phyloP scores from a whole-genome alignment of 306 rosid species.

The Heteromeles arbutifolia region DNA sequence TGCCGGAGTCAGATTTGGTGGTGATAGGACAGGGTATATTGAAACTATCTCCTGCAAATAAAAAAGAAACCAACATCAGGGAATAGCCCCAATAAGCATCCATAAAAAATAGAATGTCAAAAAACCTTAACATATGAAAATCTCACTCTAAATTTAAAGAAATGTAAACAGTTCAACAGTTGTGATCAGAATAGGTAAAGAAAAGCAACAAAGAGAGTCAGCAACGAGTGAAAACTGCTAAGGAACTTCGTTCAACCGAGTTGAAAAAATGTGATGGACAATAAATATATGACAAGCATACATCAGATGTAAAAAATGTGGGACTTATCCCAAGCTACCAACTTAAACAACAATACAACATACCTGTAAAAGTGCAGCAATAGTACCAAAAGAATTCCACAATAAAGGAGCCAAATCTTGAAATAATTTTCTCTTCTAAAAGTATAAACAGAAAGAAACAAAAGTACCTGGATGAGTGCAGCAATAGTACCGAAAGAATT shows the following conservation, averaged over 20 bases:
- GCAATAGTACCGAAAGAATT: constrained; percentile 30
- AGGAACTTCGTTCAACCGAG: not conserved
- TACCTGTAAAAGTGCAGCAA: constrained; percentile 84
- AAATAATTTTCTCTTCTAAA: constrained; percentile 83
- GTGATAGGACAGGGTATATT: constrained; percentile 67
- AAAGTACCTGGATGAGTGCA: constrained; percentile 23
- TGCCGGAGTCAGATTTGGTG: constrained; percentile 59
- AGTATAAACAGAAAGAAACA: constrained; percentile 14
- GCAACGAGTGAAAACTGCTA: not conserved
- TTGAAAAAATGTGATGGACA: not conserved
- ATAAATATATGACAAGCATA: not conserved
- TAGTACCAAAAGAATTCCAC: constrained; percentile 93
- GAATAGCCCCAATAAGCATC: not conserved
- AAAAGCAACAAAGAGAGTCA: not conserved
- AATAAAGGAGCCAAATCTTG: constrained; percentile 92
- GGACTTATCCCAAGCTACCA: not conserved
- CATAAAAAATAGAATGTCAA: not conserved
- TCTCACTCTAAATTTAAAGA: not conserved
- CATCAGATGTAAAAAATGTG: not conserved
- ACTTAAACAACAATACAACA: constrained; percentile 13
- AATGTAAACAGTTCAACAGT: not conserved
- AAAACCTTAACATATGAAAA: not conserved
- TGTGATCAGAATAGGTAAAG: not conserved
- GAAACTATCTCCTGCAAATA: constrained; percentile 67
- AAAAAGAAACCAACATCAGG: not conserved